Percentiles rank a stretch among this genome's conserved stretches.
Evolutionary conservation across 306 rosid genomes (phyloP).

Genomic region (Castanopsis chinensis): DNA sequence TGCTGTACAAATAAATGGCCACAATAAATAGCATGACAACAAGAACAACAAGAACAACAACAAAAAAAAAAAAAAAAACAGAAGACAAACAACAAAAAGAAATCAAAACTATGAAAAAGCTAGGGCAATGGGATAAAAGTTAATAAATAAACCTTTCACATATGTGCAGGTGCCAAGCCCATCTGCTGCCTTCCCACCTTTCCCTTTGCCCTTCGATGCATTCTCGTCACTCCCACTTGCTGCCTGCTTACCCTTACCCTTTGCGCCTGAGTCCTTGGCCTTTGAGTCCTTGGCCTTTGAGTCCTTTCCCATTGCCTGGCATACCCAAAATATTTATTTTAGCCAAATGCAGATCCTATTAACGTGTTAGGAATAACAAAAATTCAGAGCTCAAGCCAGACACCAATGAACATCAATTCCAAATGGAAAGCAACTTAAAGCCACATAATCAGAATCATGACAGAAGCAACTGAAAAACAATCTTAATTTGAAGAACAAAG

Average conservation of each 20-base stretch:
- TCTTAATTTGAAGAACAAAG: neutral
- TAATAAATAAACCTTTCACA: slow-evolving; percentile 59
- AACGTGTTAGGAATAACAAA: neutral
- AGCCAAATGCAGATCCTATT: neutral
- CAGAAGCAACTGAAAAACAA: neutral
- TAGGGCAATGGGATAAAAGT: neutral
- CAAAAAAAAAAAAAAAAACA: neutral
- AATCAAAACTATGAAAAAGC: neutral
- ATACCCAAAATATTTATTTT: slow-evolving; percentile 9
- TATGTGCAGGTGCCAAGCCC: slow-evolving; percentile 98
- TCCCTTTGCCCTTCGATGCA: slow-evolving; percentile 85
- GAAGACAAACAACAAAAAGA: neutral
- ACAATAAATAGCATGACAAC: neutral
- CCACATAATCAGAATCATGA: neutral
- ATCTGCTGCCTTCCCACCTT: slow-evolving; percentile 71
- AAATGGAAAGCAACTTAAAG: neutral
- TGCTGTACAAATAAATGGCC: slow-evolving; percentile 40
- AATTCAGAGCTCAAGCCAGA: neutral
- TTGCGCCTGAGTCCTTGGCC: slow-evolving; percentile 58
- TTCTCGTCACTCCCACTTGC: slow-evolving; percentile 70
- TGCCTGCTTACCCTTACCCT: slow-evolving; percentile 89
- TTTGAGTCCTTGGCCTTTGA: slow-evolving; percentile 68
- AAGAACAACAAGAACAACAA: too few species aligned
- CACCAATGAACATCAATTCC: neutral
- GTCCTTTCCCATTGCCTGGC: slow-evolving; percentile 76